These are phyloP conservation scores for Tulasnella sp. DNA, from an alignment of 768 basidiomycete species.

Conservation along the genomic window DNA sequence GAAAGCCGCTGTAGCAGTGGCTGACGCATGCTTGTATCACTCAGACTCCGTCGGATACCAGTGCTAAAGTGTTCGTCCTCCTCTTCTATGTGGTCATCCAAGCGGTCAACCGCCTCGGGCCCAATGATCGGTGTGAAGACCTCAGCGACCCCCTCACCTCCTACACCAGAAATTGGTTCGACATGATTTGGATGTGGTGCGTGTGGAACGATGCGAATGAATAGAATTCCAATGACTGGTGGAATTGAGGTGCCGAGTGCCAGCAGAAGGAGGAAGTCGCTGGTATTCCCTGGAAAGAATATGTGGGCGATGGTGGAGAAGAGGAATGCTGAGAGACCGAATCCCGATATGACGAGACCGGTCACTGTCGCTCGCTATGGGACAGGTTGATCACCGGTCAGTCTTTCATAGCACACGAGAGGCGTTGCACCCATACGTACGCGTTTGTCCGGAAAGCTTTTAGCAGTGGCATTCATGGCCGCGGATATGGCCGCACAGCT, in stretches of 20 bases:
- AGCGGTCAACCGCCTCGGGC: constrained; percentile 1
- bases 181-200: constrained; percentile 6
- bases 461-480: constrained; percentile 72
- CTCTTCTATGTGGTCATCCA: constrained; percentile 15
- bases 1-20: neutral
- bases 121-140: constrained; percentile 7
- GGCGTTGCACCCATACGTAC: constrained; percentile 32
- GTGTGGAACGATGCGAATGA: constrained; percentile 54
- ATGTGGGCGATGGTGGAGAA: constrained; percentile 67
- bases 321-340: constrained; percentile 82
- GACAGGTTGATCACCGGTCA: neutral
- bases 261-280: constrained; percentile 61
- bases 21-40: neutral
- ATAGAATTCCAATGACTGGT: constrained; percentile 65
- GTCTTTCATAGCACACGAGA: neutral
- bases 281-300: constrained; percentile 65
- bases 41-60: neutral
- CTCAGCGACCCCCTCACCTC: constrained; percentile 23
- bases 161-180: neutral
- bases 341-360: constrained; percentile 71
- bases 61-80: neutral
- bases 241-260: constrained; percentile 66
- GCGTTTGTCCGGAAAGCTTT: constrained; percentile 58
- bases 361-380: constrained; percentile 59
- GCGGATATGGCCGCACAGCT: constrained; percentile 58